phyloP scores from a whole-genome alignment of 768 basidiomycete genomes.

The Kockovaella imperatae region DNA sequence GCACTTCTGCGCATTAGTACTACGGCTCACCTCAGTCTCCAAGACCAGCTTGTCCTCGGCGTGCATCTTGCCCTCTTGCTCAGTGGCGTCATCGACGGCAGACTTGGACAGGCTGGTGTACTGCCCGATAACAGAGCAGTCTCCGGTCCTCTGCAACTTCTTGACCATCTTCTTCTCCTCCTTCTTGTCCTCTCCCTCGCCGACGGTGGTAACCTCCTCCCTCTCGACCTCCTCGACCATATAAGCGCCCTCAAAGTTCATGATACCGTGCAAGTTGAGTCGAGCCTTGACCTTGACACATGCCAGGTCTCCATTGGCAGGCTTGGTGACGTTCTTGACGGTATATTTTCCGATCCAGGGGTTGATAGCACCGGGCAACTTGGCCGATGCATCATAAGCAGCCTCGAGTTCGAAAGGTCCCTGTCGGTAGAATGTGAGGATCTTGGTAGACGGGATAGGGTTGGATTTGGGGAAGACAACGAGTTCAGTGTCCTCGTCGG shows the following conservation, averaged over 20 bases:
- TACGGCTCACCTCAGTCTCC: constrained; percentile 83
- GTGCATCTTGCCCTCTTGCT: constrained; percentile 83
- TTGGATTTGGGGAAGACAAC: constrained; percentile 83
- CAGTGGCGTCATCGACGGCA: constrained; percentile 59
- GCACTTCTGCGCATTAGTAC: constrained; percentile 3
- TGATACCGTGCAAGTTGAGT: constrained; percentile 73
- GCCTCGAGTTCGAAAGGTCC: constrained; percentile 83
- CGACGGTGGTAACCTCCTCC: constrained; percentile 63
- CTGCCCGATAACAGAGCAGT: constrained; percentile 63
- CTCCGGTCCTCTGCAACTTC: constrained; percentile 72
- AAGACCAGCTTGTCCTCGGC: constrained; percentile 88
- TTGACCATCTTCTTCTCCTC: constrained; percentile 67
- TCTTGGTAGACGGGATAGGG: constrained; percentile 82
- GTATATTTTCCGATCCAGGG: constrained; percentile 76
- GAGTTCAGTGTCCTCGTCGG: constrained; percentile 80
- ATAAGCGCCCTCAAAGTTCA: constrained; percentile 80
- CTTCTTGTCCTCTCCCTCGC: constrained; percentile 51
- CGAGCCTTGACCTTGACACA: constrained; percentile 86
- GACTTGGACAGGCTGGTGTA: constrained; percentile 60
- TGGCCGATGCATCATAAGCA: constrained; percentile 58
- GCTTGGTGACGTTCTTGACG: constrained; percentile 66
- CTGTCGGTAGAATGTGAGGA: constrained; percentile 88
- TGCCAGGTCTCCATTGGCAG: constrained; percentile 63
- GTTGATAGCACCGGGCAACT: constrained; percentile 70
- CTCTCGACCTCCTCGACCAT: constrained; percentile 65